These are phyloP conservation scores for Cladosporium sp. DNA, from an alignment of 2,329 filamentous ascomycete species.

Conservation along the genomic window DNA sequence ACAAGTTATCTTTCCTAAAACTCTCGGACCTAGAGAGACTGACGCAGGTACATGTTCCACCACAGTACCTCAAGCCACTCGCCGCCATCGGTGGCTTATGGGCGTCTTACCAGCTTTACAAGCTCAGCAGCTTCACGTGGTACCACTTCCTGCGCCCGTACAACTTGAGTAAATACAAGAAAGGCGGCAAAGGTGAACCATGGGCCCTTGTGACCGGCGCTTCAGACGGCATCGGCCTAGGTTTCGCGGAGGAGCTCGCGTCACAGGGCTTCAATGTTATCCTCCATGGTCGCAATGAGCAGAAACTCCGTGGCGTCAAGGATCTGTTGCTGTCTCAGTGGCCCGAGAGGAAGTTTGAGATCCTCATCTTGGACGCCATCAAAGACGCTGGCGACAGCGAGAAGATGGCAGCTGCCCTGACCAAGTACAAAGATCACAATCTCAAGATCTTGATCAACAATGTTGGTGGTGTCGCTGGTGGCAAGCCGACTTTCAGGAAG, in stretches of 20 bases:
- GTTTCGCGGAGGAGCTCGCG: conserved; percentile 47
- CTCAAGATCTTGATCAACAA: conserved; percentile 55
- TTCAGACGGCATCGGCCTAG: conserved; percentile 50
- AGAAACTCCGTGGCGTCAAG: conserved; percentile 42
- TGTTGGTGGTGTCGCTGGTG: conserved; percentile 38
- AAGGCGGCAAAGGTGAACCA: conserved; percentile 5
- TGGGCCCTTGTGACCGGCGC: conserved; percentile 52
- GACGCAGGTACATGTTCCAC: background rate
- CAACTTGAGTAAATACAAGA: conserved; percentile 22
- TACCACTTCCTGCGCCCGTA: conserved; percentile 25
- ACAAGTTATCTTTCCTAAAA: background rate
- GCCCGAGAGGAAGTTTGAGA: conserved; percentile 36
- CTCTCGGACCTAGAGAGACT: conserved; percentile 1
- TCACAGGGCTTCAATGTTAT: conserved; percentile 50
- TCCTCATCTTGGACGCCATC: conserved; percentile 42
- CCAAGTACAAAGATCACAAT: conserved; percentile 30
- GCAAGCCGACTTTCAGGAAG: background rate
- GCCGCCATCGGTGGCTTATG: conserved; percentile 19
- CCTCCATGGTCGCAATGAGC: conserved; percentile 48
- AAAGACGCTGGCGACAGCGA: conserved; percentile 24
- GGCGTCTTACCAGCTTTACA: conserved; percentile 19
- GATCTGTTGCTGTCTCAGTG: conserved; percentile 35
- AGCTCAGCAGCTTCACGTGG: conserved; percentile 19
- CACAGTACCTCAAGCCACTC: conserved; percentile 9
- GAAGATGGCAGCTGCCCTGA: conserved; percentile 21